These are phyloP conservation scores for Xylariaceae sp. DNA, from an alignment of 2,329 filamentous ascomycete species.

Conservation along the genomic window DNA sequence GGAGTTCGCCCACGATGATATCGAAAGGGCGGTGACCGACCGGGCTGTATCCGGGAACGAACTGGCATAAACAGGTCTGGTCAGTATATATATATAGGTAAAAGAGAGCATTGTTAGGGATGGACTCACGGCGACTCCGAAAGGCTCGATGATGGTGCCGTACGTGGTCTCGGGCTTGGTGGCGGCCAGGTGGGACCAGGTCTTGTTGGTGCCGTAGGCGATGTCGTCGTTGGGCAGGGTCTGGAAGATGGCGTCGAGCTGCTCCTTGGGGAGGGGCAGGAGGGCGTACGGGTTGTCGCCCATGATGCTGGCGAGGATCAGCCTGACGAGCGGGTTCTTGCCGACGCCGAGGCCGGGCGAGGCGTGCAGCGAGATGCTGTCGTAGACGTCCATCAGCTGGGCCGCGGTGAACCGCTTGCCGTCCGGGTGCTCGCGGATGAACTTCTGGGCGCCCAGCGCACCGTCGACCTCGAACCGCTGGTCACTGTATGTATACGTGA, in stretches of 20 bases:
- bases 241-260: constrained; percentile 6
- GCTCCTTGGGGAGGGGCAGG: constrained; percentile 2
- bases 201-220: constrained; percentile 13
- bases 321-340: constrained; percentile 12
- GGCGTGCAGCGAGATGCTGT: constrained; percentile 15
- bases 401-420: constrained; percentile 4
- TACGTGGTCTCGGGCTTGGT: constrained; percentile 15
- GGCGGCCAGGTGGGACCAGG: constrained; percentile 11
- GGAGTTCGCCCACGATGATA: too few species aligned
- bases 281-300: constrained; percentile 10
- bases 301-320: constrained; percentile 9
- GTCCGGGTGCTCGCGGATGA: constrained; percentile 11
- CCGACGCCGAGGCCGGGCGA: constrained; percentile 7
- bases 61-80: too few species aligned
- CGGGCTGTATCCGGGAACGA: constrained; percentile 9
- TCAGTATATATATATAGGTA: too few species aligned
- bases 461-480: constrained; percentile 15
- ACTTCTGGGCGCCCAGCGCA: constrained; percentile 11
- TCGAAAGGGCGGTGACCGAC: constrained; percentile 13
- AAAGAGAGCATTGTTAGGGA: too few species aligned
- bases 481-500: too few species aligned
- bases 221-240: constrained; percentile 11
- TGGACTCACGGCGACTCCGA: constrained; percentile 11
- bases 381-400: constrained; percentile 12
- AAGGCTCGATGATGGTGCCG: constrained; percentile 14